Evolutionary conservation across 768 basidiomycete species (phyloP), one percentile per base, ranked within the genome.

Genomic region (Mycena venus): DNA sequence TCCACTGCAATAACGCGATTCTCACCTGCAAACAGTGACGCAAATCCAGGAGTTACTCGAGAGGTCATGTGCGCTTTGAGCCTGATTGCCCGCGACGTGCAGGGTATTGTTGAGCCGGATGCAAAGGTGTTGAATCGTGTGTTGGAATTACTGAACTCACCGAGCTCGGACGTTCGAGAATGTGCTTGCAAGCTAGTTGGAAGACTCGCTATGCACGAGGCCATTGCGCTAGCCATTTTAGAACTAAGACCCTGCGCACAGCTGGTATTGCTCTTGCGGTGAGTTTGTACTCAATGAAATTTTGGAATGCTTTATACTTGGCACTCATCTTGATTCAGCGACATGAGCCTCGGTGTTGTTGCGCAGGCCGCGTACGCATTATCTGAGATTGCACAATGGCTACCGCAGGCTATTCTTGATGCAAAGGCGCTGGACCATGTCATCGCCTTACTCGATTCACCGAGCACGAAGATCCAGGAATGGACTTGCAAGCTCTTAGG

Each of bases 401-500:
- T 29, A 14, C 51, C 4, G 51, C 25, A 27, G 12, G 4, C 25
- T 15, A 29, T 53, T 29, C 25, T 53, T 27, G 51, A 15, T 12
- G 51, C 25, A 27, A 53, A 27, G 25, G 12, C 51, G 25, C 51
- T 27, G 11, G 8, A 29, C 25, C 25, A 53, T 14, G 23, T 53
- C 25, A 27, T 23, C 9, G 7, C n/a, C 27, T 53, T 27, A 53
- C 51, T 53, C 51, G 25, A 27, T 10, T 53, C 51, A 53, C 25
- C 51, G 12, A 29, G 25, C 12, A 2, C 51, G 23, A 6, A 53
- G 2, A 12, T 53, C 12, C 23, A 6, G 12, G 15, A 29, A 14
- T 27, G 51, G 51, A 27, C 51, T 53, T 53, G 51, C 51, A 12
- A 53, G 23, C 51, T 27, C 5, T 10, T 53, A 0, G 85, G 75